Evolutionary conservation across 1,284 basidiomycete species (phyloP).

Genomic region (Cryptococcus deneoformans): DNA sequence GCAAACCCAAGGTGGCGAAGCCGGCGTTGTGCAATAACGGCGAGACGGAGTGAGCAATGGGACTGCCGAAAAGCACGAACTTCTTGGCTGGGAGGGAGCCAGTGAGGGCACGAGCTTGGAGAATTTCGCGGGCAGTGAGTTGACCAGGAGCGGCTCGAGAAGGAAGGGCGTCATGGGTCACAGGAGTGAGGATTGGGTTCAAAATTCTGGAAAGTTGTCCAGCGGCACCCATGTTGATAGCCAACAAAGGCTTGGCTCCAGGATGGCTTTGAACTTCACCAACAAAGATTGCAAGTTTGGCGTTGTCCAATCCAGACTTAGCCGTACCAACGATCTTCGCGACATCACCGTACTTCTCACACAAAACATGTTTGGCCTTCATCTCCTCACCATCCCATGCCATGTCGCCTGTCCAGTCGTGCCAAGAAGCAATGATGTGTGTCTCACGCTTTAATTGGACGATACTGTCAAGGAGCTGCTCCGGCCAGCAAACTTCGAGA

Average conservation of each 20-base stretch:
- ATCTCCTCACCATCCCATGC: slow-evolving; percentile 73
- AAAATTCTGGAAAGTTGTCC: slow-evolving; percentile 90
- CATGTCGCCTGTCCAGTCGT: slow-evolving; percentile 85
- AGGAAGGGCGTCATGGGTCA: slow-evolving; percentile 84
- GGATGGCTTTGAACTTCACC: slow-evolving; percentile 41
- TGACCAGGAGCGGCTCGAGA: slow-evolving; percentile 88
- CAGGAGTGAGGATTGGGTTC: slow-evolving; percentile 80
- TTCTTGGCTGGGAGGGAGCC: slow-evolving; percentile 69
- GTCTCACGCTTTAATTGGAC: slow-evolving; percentile 65
- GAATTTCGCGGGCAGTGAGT: slow-evolving; percentile 81
- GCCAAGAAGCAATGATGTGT: slow-evolving; percentile 87
- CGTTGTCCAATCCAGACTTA: slow-evolving; percentile 70
- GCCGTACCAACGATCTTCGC: slow-evolving; percentile 92
- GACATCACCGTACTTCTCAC: slow-evolving; percentile 73
- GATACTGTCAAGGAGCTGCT: slow-evolving; percentile 62
- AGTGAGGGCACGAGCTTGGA: slow-evolving; percentile 72
- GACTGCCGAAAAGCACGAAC: slow-evolving; percentile 86
- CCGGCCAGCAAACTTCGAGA: slow-evolving; percentile 77
- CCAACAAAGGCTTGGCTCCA: slow-evolving; percentile 74
- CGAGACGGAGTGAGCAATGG: slow-evolving; percentile 86
- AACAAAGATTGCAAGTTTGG: slow-evolving; percentile 72
- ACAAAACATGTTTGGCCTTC: slow-evolving; percentile 65
- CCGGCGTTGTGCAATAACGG: slow-evolving; percentile 91
- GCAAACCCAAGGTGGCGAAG: slow-evolving; percentile 76
- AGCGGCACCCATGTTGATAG: slow-evolving; percentile 87